These are phyloP conservation scores for Mycena sanguinolenta DNA, from an alignment of 768 basidiomycete genomes.

Conservation along the genomic window DNA sequence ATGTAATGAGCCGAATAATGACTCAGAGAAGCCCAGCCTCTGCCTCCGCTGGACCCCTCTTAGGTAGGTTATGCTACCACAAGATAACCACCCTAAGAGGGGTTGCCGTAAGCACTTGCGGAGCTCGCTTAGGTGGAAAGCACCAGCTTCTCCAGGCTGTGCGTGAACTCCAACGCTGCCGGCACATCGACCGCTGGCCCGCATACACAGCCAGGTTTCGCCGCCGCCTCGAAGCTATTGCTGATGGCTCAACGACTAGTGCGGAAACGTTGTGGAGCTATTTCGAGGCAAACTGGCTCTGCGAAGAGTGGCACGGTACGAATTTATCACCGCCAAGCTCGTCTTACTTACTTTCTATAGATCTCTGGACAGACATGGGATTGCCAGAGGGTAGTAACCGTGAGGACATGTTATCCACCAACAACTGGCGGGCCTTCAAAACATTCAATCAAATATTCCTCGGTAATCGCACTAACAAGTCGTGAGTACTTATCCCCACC, in stretches of 20 bases:
- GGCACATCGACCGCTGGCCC: background rate
- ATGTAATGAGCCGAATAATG: no score
- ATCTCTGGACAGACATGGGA: slow-evolving; percentile 33
- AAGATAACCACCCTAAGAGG: no score
- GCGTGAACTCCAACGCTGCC: slow-evolving; percentile 22
- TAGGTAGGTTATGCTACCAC: no score
- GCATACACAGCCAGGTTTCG: background rate
- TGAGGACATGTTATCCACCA: slow-evolving; percentile 28
- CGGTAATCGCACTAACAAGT: slow-evolving; percentile 30
- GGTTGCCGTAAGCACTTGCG: no score
- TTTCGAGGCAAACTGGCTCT: slow-evolving; percentile 32
- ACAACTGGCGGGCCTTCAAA: slow-evolving; percentile 37
- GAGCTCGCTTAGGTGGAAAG: background rate
- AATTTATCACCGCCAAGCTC: no score
- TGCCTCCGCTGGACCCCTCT: no score
- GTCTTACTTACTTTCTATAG: no score
- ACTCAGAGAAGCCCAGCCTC: no score
- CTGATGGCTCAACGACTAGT: background rate
- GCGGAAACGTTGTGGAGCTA: slow-evolving; percentile 24
- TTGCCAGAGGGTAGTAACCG: slow-evolving; percentile 26
- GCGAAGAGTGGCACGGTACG: no score
- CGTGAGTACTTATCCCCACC: background rate
- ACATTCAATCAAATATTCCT: slow-evolving; percentile 37
- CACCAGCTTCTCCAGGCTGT: slow-evolving; percentile 20
- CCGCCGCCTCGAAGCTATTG: background rate